phyloP scores from a whole-genome alignment of 169 alveolate species.

The Miamiensis avidus region DNA sequence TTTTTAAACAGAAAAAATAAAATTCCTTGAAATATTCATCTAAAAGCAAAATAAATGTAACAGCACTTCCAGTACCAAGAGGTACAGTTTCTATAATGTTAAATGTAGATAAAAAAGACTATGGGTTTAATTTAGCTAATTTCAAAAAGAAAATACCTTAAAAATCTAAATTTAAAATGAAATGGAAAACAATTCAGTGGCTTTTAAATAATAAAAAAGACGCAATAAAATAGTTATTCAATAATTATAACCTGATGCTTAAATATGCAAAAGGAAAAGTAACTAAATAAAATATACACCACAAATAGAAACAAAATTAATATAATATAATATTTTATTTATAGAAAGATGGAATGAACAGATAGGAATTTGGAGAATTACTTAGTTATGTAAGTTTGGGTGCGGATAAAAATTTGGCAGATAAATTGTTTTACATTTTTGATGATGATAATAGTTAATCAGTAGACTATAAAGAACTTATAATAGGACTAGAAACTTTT shows the following conservation, averaged over 20 bases:
- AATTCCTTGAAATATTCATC: conserved; percentile 36
- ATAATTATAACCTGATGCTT: conserved; percentile 23
- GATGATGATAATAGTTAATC: conserved; percentile 35
- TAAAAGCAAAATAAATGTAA: conserved; percentile 24
- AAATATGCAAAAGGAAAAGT: conserved; percentile 42
- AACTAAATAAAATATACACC: neutral
- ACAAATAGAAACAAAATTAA: too few relatives aligned
- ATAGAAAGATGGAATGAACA: conserved; percentile 36
- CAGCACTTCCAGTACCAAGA: conserved; percentile 46
- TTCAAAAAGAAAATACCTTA: conserved; percentile 33
- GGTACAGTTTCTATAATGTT: conserved; percentile 41
- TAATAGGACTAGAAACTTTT: conserved; percentile 42
- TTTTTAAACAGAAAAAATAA: conserved; percentile 20
- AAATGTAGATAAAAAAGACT: conserved; percentile 25
- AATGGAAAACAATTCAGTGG: conserved; percentile 55
- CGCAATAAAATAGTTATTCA: conserved; percentile 29
- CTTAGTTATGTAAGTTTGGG: conserved; percentile 36
- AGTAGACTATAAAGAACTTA: conserved; percentile 45
- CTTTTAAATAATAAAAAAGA: conserved; percentile 30
- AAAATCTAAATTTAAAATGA: conserved; percentile 42
- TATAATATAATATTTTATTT: too few relatives aligned
- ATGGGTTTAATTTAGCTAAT: conserved; percentile 23
- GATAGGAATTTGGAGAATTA: conserved; percentile 38
- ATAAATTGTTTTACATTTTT: conserved; percentile 39
- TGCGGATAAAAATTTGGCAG: conserved; percentile 36